Base-by-base conservation (phyloP, 192 early-diverging fungal species). In the Funneliformis mosseae region DNA sequence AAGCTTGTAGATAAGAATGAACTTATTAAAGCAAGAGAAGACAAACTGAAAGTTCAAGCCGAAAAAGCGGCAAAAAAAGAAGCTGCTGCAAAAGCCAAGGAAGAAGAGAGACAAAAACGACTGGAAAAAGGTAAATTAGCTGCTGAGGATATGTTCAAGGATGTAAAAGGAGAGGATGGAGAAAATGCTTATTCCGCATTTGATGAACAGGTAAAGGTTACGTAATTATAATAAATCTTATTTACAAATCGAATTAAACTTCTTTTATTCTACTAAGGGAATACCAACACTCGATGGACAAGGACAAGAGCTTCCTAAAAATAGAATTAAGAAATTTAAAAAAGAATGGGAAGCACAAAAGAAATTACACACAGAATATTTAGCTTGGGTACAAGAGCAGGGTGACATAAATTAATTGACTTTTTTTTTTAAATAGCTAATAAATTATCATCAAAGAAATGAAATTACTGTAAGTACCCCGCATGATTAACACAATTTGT, bases 351-450 rank as follows among this genome's bases (percentile, higher is more conserved):
- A 94, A 18, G 88, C 84, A 9, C 98, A 99, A 87, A 91, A 87
- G 63, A 97, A 97, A 87, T 86, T 99, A 38, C 95, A 99, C 81
- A 87, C 90, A 63, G 92, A 97, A 84, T 98, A 95, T 81, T 86
- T 95, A 38, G 85, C 83, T 46, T 77, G 50, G 80, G 28, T 80
- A 38, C 38, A 74, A 50, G n/a, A 48, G 41, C 45, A 74, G n/a
- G 45, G 43, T 45, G 18, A 55, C 14, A 55, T 21, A 21, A 16
- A 55, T 21, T 12, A 55, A 55, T 21, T 18, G 0, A 55, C 50
- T 18, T 43, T 5, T 5, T 21, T 7, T 21, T 21, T 18, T 21
- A 16, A 55, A 21, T 55, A 55, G 21, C 33, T 33, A 33, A 33
- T 33, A 33, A 33, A 33, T 33, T 33, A 2, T 33, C 3, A 33